phyloP scores from a whole-genome alignment of 441 rosid species.

The Populus hybrid region DNA sequence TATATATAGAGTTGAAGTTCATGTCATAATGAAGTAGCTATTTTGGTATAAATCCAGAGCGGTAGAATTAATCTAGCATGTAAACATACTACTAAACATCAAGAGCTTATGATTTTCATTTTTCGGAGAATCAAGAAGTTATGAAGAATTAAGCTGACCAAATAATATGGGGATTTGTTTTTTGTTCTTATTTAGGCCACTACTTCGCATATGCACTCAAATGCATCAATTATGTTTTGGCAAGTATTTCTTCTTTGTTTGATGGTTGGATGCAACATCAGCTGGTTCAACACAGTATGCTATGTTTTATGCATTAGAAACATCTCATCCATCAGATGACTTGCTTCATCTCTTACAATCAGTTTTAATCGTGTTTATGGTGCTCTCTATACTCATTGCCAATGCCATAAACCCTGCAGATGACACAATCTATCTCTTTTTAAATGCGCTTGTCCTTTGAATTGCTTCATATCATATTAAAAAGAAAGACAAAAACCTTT shows the following conservation, averaged over 20 bases:
- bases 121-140: no score
- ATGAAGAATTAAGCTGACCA: no score
- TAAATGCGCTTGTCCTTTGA: conserved; percentile 63
- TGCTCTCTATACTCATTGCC: conserved; percentile 65
- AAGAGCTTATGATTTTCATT: no score
- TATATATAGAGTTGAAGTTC: no score
- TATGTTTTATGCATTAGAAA: conserved; percentile 69
- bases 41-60: no score
- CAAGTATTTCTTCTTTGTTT: conserved; percentile 67
- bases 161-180: not conserved
- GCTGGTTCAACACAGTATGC: conserved; percentile 93
- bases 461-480: conserved; percentile 25
- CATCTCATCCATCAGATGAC: conserved; percentile 51
- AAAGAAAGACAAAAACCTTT: no score
- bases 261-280: conserved; percentile 71
- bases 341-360: conserved; percentile 70
- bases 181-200: not conserved
- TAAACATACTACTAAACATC: no score
- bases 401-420: conserved; percentile 42
- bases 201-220: not conserved
- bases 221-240: conserved; percentile 1
- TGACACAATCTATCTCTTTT: conserved; percentile 53
- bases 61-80: no score
- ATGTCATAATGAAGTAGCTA: no score
- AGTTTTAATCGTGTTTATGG: conserved; percentile 77